Evolutionary conservation across 2,329 filamentous ascomycete species (phyloP).

Genomic region (Onygenales sp.): DNA sequence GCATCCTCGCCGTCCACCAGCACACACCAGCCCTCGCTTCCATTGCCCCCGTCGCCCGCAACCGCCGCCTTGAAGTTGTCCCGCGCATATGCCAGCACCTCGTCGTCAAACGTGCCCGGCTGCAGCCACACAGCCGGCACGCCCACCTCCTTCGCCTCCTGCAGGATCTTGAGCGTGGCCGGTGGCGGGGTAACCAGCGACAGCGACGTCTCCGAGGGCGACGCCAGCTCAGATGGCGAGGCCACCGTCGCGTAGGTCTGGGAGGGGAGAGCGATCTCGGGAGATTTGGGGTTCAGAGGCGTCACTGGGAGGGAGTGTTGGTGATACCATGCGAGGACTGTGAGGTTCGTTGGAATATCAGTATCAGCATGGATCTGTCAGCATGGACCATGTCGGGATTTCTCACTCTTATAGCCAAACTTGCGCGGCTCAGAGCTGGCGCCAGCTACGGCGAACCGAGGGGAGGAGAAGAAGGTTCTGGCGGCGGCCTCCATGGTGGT

Average conservation of each 20-base stretch:
- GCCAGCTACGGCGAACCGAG: slow-evolving; percentile 78
- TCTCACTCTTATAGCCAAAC: slow-evolving; percentile 75
- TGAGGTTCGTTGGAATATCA: neutral
- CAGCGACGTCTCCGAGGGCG: slow-evolving; percentile 62
- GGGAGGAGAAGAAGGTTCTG: slow-evolving; percentile 68
- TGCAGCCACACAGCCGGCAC: slow-evolving; percentile 78
- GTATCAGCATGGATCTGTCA: neutral
- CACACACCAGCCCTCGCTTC: slow-evolving; percentile 75
- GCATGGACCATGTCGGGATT: neutral
- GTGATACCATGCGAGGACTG: slow-evolving; percentile 87
- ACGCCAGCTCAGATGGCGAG: slow-evolving; percentile 54
- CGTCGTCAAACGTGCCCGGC: slow-evolving; percentile 76
- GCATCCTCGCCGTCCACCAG: slow-evolving; percentile 67
- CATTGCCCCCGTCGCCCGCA: slow-evolving; percentile 55
- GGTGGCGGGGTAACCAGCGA: slow-evolving; percentile 80
- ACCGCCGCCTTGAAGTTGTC: slow-evolving; percentile 60
- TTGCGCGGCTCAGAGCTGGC: slow-evolving; percentile 77
- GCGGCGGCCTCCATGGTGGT: slow-evolving; percentile 57
- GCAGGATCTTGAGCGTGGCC: slow-evolving; percentile 63
- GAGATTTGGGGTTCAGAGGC: slow-evolving; percentile 68
- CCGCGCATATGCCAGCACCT: slow-evolving; percentile 60
- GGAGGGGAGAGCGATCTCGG: slow-evolving; percentile 53
- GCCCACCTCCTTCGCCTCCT: slow-evolving; percentile 66
- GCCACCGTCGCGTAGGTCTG: slow-evolving; percentile 55
- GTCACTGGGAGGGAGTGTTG: slow-evolving; percentile 64